These are phyloP conservation scores for Oryza brachyantha DNA, from an alignment of 176 grass and related monocot species.

Conservation along the genomic window DNA sequence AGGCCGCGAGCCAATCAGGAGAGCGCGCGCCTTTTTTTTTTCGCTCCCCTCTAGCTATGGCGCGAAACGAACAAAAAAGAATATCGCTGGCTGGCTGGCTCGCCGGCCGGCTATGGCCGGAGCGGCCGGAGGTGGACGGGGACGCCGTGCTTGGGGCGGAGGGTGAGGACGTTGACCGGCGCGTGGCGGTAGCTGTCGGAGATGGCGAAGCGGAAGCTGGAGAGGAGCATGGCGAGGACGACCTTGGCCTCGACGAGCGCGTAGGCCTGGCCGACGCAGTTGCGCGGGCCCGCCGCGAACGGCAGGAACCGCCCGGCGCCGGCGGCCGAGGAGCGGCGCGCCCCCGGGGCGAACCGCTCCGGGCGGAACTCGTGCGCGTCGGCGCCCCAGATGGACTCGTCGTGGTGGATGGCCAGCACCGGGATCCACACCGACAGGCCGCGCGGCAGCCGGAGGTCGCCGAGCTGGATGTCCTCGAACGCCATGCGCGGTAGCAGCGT, in stretches of 20 bases:
- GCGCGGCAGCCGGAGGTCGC: slow-evolving; percentile 49
- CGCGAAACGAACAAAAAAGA: background rate
- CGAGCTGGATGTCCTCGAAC: slow-evolving; percentile 82
- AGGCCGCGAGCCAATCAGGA: too few relatives aligned
- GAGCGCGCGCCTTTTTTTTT: background rate
- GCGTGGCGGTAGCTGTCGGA: slow-evolving; percentile 82
- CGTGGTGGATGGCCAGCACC: slow-evolving; percentile 86
- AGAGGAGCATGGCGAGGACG: slow-evolving; percentile 66
- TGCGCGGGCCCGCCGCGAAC: slow-evolving; percentile 81
- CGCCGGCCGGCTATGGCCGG: slow-evolving; percentile 2
- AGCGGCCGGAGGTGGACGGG: slow-evolving; percentile 65
- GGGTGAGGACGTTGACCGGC: slow-evolving; percentile 81
- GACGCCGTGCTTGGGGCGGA: slow-evolving; percentile 81
- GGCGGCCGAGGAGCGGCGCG: slow-evolving; percentile 38
- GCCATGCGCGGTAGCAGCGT: slow-evolving; percentile 91
- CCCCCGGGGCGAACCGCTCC: slow-evolving; percentile 57
- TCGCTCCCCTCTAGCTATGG: background rate
- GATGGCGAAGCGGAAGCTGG: slow-evolving; percentile 73
- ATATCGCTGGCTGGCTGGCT: background rate
- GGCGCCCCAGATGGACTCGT: slow-evolving; percentile 65
- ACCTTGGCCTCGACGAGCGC: slow-evolving; percentile 91
- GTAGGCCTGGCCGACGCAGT: slow-evolving; percentile 89
- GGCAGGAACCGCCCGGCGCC: slow-evolving; percentile 65
- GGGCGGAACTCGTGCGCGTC: slow-evolving; percentile 85
- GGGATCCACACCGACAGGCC: slow-evolving; percentile 91